phyloP scores from a whole-genome alignment of 2,329 filamentous ascomycete species.

The Exophiala phaeomuriformis region DNA sequence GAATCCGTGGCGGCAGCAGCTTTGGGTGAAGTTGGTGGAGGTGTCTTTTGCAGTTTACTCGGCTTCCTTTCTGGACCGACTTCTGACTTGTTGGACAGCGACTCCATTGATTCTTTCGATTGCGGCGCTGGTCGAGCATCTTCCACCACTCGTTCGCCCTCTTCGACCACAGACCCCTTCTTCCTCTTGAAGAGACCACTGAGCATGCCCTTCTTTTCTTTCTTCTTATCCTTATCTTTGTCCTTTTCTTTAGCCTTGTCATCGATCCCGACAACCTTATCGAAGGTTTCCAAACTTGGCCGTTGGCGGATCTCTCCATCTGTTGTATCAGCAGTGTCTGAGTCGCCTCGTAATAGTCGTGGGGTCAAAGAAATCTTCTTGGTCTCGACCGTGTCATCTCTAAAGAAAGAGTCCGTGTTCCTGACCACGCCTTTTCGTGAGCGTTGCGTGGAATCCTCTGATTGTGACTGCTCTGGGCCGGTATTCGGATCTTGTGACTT shows the following conservation, averaged over 20 bases:
- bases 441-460: constrained; percentile 48
- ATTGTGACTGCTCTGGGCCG: constrained; percentile 40
- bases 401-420: constrained; percentile 95
- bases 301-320: constrained; percentile 60
- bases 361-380: constrained; percentile 96
- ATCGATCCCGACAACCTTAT: constrained; percentile 52
- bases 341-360: constrained; percentile 79
- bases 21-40: constrained; percentile 36
- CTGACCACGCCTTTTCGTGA: constrained; percentile 80
- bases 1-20: constrained; percentile 29
- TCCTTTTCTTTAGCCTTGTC: constrained; percentile 68
- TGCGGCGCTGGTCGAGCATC: constrained; percentile 46
- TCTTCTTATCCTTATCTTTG: constrained; percentile 64
- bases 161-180: constrained; percentile 44
- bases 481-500: constrained; percentile 13
- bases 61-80: constrained; percentile 48
- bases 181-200: constrained; percentile 62
- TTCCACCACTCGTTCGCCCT: constrained; percentile 53
- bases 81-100: constrained; percentile 31
- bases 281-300: constrained; percentile 67
- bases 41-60: constrained; percentile 65
- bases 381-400: constrained; percentile 88
- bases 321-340: constrained; percentile 75
- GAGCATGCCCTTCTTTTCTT: constrained; percentile 66
- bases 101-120: constrained; percentile 41